phyloP scores from a whole-genome alignment of 352 stramenopile species.

The Globisporangium canariense region DNA sequence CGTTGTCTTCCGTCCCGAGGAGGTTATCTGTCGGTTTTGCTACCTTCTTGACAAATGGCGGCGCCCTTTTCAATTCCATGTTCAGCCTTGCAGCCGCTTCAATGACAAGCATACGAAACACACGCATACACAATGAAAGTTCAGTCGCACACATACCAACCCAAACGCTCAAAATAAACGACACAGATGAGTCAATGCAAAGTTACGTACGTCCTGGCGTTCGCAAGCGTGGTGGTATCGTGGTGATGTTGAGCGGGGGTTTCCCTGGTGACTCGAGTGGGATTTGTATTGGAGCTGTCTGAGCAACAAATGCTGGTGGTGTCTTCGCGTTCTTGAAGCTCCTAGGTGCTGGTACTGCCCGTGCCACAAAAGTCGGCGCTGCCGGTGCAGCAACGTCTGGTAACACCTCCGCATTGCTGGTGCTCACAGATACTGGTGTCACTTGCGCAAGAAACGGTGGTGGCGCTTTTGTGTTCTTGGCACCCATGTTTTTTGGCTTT shows the following conservation, averaged over 20 bases:
- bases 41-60: background rate
- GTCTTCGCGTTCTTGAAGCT: background rate
- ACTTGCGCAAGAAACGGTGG: no score
- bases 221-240: background rate
- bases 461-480: background rate
- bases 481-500: background rate
- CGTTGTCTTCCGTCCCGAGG: background rate
- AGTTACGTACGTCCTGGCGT: background rate
- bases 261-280: slow-evolving; percentile 17
- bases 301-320: background rate
- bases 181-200: background rate
- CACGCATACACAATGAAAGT: background rate
- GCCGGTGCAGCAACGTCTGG: no score
- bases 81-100: background rate
- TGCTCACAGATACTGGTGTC: no score
- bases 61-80: background rate
- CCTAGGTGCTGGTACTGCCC: no score
- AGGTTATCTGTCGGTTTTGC: background rate
- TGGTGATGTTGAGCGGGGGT: background rate
- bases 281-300: slow-evolving; percentile 11
- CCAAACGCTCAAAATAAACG: background rate
- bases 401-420: no score
- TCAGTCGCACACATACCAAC: background rate
- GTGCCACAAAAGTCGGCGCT: no score
- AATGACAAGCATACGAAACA: background rate